Evolutionary conservation across 2,329 filamentous ascomycete genomes (phyloP), one percentile per base, ranked within the genome.

Genomic region (Cladosporium oxysporum): DNA sequence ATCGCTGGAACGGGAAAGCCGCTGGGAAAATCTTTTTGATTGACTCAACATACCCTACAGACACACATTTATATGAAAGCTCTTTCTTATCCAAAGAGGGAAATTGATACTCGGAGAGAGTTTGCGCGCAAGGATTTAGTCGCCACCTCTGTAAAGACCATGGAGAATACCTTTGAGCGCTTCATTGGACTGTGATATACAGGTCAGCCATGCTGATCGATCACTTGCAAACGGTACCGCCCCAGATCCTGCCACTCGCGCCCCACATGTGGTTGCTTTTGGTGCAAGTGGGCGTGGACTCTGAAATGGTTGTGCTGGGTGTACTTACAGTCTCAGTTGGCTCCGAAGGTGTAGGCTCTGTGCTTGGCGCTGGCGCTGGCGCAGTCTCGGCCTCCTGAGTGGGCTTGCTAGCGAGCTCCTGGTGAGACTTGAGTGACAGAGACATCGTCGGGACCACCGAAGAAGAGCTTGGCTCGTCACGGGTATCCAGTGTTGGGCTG

Each of bases 401-500:
- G 1, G 61, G 61, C 33, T 63, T 57, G 50, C 55, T 26, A 31
- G 37, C 61, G 11, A 63, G n/a, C 50, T 63, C 16, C 5, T 18
- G 28, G 49, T 47, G 50, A 1, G 50, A 57, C 21, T 47, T 57
- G 33, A 63, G 61, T 3, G 49, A 28, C 12, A 59, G 26, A n/a
- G 33, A 28, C n/a, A 47, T 28, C 14, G 37, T 47, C 3, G 55
- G 55, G n/a, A 41, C 7, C 11, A 28, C 14, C 8, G 12, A 18
- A 14, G 33, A 11, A 12, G 61, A 35, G 1, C 33, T 31, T 1
- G 61, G 10, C 61, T 63, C 61, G 37, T 63, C 61, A 12, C 61
- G 61, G 21, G 61, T 57, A 16, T 41, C 52, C 21, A 57, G n/a
- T 7, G 59, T 53, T 6, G 65, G 60, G 7, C 33, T 62, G 6